Percentiles rank a stretch among this genome's conserved stretches.
phyloP scores from a whole-genome alignment of 2,329 filamentous ascomycete species.

The Amesomyces nigricolor region DNA sequence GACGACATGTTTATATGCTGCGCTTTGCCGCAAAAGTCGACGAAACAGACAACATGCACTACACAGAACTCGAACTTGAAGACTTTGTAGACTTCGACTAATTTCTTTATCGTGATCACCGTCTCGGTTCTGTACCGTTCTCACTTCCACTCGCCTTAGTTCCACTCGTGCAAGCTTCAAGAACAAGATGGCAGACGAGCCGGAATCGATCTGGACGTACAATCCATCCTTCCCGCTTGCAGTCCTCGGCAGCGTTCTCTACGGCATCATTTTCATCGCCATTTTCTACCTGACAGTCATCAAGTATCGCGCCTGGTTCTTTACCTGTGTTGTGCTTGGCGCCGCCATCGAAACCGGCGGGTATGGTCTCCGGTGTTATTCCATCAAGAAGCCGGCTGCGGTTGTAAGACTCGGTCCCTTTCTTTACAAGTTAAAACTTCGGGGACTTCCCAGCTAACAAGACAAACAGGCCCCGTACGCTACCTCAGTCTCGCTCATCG shows the following conservation, averaged over 20 bases:
- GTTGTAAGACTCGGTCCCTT: neutral
- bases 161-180: no score
- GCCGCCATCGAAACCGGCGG: slow-evolving; percentile 3
- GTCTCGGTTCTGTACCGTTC: no score
- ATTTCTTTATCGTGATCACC: no score
- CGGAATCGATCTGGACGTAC: slow-evolving; percentile 1
- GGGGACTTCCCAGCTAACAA: neutral
- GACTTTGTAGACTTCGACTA: no score
- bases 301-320: slow-evolving; percentile 7
- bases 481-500: slow-evolving; percentile 13
- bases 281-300: slow-evolving; percentile 8
- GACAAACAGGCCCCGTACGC: slow-evolving; percentile 10
- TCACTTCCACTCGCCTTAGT: no score
- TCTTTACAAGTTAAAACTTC: no score
- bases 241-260: neutral
- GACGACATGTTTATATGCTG: no score
- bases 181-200: neutral
- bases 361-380: slow-evolving; percentile 6
- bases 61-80: no score
- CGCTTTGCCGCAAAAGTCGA: no score
- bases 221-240: slow-evolving; percentile 5
- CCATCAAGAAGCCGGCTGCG: slow-evolving; percentile 1
- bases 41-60: no score
- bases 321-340: slow-evolving; percentile 4
- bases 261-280: neutral